Evolutionary conservation across 2,329 filamentous ascomycete species (phyloP).

Genomic region (Epichloe baconii): DNA sequence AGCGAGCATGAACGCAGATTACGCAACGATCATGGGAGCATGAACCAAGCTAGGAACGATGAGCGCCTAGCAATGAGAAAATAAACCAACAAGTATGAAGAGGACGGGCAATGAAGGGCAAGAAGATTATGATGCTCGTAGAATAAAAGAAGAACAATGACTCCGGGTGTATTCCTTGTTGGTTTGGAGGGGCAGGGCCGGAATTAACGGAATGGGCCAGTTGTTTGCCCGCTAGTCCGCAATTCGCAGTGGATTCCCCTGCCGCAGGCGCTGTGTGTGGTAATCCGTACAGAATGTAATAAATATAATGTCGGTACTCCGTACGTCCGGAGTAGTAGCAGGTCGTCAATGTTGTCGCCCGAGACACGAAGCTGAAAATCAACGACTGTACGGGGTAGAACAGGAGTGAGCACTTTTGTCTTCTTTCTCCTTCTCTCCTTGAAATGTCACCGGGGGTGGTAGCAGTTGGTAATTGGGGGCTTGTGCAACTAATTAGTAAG

Average conservation of each 20-base stretch:
- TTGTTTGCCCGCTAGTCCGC: background rate
- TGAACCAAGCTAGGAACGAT: background rate
- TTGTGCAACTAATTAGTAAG: background rate
- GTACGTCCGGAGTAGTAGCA: background rate
- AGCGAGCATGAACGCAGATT: background rate
- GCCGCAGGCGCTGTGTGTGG: background rate
- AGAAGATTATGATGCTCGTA: background rate
- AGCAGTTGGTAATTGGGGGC: background rate
- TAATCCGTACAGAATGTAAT: background rate
- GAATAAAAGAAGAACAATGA: background rate
- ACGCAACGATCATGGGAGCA: background rate
- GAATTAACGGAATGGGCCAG: background rate
- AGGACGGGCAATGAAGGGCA: background rate
- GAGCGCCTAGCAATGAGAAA: background rate
- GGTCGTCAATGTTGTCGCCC: constrained; percentile 2
- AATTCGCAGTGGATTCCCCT: background rate
- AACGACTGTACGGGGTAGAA: background rate
- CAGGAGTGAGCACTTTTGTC: background rate
- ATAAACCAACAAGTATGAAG: background rate
- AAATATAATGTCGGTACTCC: background rate
- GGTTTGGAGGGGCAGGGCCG: background rate
- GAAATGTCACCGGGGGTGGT: background rate
- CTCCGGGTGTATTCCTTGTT: background rate
- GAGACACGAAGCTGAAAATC: constrained; percentile 5
- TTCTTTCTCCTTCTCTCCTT: background rate